A percentile compares a stretch with the other conserved stretches of the same genome.
These are phyloP conservation scores for Penicillium goetzii DNA, from an alignment of 495 filamentous ascomycete genomes.

Conservation along the genomic window DNA sequence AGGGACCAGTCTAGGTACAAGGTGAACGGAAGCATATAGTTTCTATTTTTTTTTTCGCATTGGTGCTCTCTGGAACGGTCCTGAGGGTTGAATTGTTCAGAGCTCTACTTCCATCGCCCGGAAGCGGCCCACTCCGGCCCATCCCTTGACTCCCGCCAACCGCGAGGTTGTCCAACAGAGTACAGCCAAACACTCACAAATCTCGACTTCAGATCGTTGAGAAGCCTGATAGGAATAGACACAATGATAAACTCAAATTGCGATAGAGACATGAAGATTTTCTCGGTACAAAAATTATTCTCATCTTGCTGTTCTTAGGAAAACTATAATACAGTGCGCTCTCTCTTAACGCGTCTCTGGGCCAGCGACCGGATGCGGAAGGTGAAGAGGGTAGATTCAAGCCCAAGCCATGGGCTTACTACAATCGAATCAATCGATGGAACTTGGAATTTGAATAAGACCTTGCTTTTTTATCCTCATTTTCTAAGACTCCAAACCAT, in stretches of 20 bases:
- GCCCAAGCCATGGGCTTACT: not conserved
- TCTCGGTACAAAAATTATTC: not conserved
- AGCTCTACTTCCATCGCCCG: not conserved
- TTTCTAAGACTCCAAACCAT: not conserved
- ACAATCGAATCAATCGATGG: not conserved
- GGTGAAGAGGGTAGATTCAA: not conserved
- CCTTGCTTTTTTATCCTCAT: not conserved
- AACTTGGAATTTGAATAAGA: not conserved
- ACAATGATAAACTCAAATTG: not conserved
- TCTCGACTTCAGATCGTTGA: not conserved
- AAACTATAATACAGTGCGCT: not conserved
- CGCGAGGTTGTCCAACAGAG: not conserved
- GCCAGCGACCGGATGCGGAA: not conserved
- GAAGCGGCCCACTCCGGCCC: not conserved
- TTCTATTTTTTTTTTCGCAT: not conserved
- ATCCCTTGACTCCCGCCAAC: not conserved
- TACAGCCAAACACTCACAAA: not conserved
- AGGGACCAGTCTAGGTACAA: not conserved
- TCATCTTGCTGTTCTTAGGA: not conserved
- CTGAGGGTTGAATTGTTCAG: not conserved
- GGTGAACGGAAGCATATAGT: not conserved
- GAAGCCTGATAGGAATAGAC: not conserved
- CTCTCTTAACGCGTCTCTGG: not conserved
- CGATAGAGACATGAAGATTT: not conserved
- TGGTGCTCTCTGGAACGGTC: not conserved